Evolutionary conservation across 1,139 yeast genomes (phyloP).

Genomic region (Hyphopichia wangnamkhiaoensis): DNA sequence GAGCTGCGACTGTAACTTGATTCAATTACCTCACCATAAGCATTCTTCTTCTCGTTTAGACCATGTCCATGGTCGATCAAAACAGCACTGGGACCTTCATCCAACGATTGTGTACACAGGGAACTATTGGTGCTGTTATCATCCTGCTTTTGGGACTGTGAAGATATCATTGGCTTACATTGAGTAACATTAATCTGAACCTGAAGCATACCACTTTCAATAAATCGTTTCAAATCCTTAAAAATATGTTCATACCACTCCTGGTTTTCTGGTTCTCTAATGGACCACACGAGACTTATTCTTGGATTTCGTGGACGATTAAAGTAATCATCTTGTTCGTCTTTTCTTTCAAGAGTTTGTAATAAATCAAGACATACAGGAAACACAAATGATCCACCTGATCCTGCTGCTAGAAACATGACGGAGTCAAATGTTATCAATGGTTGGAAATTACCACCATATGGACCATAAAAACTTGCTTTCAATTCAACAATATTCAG

Average conservation of each 20-base stretch:
- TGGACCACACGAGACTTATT: conserved; percentile 38
- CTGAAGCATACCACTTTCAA: conserved; percentile 23
- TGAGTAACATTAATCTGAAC: conserved; percentile 27
- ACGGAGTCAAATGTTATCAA: conserved; percentile 41
- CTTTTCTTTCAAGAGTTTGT: conserved; percentile 20
- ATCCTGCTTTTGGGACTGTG: no score
- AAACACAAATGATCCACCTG: conserved; percentile 48
- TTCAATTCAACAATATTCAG: conserved; percentile 22
- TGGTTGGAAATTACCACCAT: conserved; percentile 44
- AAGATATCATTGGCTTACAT: no score
- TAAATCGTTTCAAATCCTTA: conserved; percentile 25
- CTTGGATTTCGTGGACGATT: conserved; percentile 31
- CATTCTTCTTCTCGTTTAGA: background rate
- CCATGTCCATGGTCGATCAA: background rate
- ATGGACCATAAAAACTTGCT: conserved; percentile 45
- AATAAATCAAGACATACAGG: conserved; percentile 47
- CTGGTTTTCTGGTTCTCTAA: conserved; percentile 25
- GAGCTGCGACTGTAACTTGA: background rate
- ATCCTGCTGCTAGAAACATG: conserved; percentile 46
- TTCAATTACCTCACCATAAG: no score
- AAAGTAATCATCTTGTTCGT: conserved; percentile 29
- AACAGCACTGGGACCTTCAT: background rate
- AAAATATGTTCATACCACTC: conserved; percentile 41
- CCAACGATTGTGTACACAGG: no score
- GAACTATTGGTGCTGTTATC: no score